Conservation (phyloP, 306 rosid genomes). For the Alnus glutinosa region DNA sequence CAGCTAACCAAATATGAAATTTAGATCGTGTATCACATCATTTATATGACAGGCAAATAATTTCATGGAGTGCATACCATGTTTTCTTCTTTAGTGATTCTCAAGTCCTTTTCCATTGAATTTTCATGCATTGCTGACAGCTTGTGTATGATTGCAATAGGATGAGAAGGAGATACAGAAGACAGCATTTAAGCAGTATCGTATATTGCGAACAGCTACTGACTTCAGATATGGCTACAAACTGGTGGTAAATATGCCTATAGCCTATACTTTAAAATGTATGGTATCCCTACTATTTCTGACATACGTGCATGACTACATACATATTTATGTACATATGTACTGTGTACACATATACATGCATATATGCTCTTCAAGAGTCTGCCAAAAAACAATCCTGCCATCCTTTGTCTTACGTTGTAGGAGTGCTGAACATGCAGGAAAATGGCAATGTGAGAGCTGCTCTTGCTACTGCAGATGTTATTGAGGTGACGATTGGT, state of each 20-base stretch:
- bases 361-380: background rate
- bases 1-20: background rate
- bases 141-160: slow-evolving; percentile 42
- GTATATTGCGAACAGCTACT: slow-evolving; percentile 64
- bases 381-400: background rate
- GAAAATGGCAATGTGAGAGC: slow-evolving; percentile 72
- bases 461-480: slow-evolving; percentile 72
- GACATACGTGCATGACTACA: too few relatives aligned
- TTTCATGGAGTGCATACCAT: background rate
- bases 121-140: slow-evolving; percentile 15
- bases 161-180: slow-evolving; percentile 95
- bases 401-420: slow-evolving; percentile 4
- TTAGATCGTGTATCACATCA: background rate
- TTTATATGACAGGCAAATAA: background rate
- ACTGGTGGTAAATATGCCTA: slow-evolving; percentile 63
- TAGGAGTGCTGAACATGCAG: slow-evolving; percentile 45
- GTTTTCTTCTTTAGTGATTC: background rate
- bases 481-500: slow-evolving; percentile 63
- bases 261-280: slow-evolving; percentile 8
- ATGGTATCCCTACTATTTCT: background rate
- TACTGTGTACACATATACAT: background rate
- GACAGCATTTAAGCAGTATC: slow-evolving; percentile 80
- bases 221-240: slow-evolving; percentile 98
- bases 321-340: background rate
- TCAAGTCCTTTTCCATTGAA: background rate